Conservation (phyloP, 2,329 filamentous ascomycete species). For the Aureobasidium leucospermi region DNA sequence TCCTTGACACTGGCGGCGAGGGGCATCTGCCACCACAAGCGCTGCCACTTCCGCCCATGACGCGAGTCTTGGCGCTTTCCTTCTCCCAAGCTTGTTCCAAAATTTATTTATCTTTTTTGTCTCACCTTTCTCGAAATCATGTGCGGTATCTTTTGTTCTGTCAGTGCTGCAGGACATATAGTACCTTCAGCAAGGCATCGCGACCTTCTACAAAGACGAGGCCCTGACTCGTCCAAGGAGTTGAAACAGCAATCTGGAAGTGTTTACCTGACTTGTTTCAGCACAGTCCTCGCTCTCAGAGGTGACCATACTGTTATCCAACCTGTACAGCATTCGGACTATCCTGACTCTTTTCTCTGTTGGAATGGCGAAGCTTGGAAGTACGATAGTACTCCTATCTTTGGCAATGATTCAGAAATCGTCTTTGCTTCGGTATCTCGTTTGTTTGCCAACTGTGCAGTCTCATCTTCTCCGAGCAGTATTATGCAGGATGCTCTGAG, state of each 20-base stretch:
- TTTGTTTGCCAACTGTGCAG: slow-evolving; percentile 17
- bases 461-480: not conserved
- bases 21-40: not conserved
- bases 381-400: slow-evolving; percentile 50
- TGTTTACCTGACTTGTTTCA: slow-evolving; percentile 54
- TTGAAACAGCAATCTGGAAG: not conserved
- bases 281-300: slow-evolving; percentile 85
- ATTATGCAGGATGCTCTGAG: slow-evolving; percentile 14
- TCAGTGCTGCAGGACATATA: slow-evolving; percentile 21
- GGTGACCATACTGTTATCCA: slow-evolving; percentile 65
- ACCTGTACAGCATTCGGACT: slow-evolving; percentile 55
- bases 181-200: slow-evolving; percentile 18
- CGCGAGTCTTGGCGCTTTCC: slow-evolving; percentile 2
- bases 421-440: slow-evolving; percentile 54
- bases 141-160: slow-evolving; percentile 30
- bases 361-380: slow-evolving; percentile 98
- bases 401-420: slow-evolving; percentile 69
- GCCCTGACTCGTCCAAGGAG: slow-evolving; percentile 22
- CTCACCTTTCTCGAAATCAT: slow-evolving; percentile 16
- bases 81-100: not conserved
- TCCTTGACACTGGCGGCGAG: not conserved
- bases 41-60: not conserved
- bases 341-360: slow-evolving; percentile 62
- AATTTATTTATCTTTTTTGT: not conserved
- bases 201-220: slow-evolving; percentile 23